Evolutionary conservation across 148 eudicot species (phyloP).

Genomic region (Heliosperma pusillum): DNA sequence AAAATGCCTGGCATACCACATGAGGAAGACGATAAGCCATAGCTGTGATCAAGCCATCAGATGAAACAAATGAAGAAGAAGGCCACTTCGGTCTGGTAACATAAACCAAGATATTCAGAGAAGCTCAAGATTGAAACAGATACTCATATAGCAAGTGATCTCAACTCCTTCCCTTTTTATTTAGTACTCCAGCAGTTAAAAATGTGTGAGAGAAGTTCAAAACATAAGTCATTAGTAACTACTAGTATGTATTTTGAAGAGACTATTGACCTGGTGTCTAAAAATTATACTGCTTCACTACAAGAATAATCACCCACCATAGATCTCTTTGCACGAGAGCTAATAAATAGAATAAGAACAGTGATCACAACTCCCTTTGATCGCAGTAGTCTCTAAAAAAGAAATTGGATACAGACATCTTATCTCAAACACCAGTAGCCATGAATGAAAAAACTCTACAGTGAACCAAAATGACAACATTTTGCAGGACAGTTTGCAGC

Average conservation of each 20-base stretch:
- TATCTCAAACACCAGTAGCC: neutral
- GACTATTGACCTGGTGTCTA: neutral
- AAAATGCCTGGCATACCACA: slow-evolving; percentile 56
- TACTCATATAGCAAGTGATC: neutral
- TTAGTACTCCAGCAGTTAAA: neutral
- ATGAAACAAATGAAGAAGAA: slow-evolving; percentile 81
- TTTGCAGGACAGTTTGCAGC: neutral
- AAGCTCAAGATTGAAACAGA: neutral
- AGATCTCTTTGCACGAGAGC: neutral
- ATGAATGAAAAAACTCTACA: neutral
- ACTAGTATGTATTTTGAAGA: neutral
- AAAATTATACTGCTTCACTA: neutral
- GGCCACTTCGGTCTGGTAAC: slow-evolving; percentile 98
- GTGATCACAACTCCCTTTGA: neutral
- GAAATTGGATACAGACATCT: no score
- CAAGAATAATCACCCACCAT: neutral
- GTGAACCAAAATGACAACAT: neutral
- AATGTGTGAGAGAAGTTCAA: neutral
- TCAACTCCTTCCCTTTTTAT: neutral
- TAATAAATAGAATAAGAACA: neutral
- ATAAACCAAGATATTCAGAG: slow-evolving; percentile 9
- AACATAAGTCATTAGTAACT: neutral
- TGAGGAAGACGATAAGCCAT: slow-evolving; percentile 99
- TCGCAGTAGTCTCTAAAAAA: neutral
- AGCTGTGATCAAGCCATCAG: slow-evolving; percentile 93